Conservation (phyloP, 139 green algal genomes). For the Tetradesmus obliquus region DNA sequence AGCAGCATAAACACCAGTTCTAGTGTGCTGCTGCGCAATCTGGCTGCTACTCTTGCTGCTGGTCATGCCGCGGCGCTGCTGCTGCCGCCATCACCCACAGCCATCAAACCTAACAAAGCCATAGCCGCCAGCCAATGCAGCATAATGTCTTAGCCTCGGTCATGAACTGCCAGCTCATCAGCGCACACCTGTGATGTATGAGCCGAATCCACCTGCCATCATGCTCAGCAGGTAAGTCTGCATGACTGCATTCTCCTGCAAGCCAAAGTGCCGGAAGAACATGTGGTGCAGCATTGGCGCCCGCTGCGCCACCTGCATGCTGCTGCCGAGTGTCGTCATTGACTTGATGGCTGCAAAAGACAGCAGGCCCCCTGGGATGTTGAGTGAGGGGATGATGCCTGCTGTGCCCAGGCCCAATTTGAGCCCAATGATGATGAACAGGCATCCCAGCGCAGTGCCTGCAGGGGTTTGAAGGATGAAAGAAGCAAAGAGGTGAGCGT, state of each 20-base stretch:
- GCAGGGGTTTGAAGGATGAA: background rate
- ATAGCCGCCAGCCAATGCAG: no score
- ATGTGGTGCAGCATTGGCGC: conserved; percentile 14
- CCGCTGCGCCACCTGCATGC: background rate
- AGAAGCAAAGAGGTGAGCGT: background rate
- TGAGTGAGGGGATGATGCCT: conserved; percentile 55
- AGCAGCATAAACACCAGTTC: no score
- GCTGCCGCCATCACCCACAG: background rate
- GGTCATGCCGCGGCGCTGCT: background rate
- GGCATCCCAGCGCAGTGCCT: conserved; percentile 37
- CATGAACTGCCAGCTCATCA: no score
- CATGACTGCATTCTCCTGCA: conserved; percentile 47
- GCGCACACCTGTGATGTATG: conserved; percentile 30
- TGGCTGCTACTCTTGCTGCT: background rate
- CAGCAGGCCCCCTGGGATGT: conserved; percentile 52
- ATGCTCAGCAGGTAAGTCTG: conserved; percentile 44
- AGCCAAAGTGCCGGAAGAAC: conserved; percentile 27
- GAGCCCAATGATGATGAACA: conserved; percentile 43
- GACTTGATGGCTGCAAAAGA: conserved; percentile 47
- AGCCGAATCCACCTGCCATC: conserved; percentile 33
- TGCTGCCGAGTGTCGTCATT: conserved; percentile 5
- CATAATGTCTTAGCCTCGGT: no score
- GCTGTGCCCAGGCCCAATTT: conserved; percentile 46
- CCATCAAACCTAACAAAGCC: no score
- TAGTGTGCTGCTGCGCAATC: background rate